A percentile compares a stretch with the other conserved stretches of the same genome.
Evolutionary conservation across 1,139 yeast species (phyloP).

Genomic region (Lodderomyces beijingensis): DNA sequence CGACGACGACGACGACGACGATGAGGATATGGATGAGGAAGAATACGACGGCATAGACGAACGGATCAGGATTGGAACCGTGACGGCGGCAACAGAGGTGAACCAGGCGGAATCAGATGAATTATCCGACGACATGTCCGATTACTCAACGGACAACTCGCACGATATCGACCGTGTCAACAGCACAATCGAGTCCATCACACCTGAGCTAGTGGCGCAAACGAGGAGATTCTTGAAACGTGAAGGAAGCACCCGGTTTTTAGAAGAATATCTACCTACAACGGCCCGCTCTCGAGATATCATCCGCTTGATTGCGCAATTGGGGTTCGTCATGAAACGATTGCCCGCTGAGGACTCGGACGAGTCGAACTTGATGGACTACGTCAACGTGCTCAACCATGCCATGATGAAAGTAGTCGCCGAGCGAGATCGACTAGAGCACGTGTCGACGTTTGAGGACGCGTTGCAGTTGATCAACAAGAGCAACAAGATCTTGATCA

Average conservation of each 20-base stretch:
- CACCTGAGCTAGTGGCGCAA: conserved; percentile 21
- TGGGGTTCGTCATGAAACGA: conserved; percentile 52
- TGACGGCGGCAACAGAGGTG: too few species aligned
- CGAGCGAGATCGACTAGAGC: conserved; percentile 49
- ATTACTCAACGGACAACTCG: too few species aligned
- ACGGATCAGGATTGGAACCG: too few species aligned
- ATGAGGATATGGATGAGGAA: too few species aligned
- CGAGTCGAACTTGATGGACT: conserved; percentile 41
- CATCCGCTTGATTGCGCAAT: conserved; percentile 39
- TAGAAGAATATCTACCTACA: conserved; percentile 57
- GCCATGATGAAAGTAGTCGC: conserved; percentile 59
- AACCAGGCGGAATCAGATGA: too few species aligned
- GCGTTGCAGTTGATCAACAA: conserved; percentile 49
- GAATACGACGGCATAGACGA: too few species aligned
- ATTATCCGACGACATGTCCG: too few species aligned
- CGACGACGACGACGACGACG: too few species aligned
- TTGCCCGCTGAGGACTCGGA: conserved; percentile 20
- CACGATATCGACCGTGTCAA: too few species aligned
- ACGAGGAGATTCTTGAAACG: conserved; percentile 58
- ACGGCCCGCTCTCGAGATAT: conserved; percentile 55
- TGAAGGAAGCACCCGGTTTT: conserved; percentile 56
- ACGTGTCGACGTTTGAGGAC: conserved; percentile 57
- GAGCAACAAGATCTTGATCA: conserved; percentile 64
- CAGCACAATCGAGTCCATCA: too few species aligned
- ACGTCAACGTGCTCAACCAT: conserved; percentile 49